Evolutionary conservation across 1,139 yeast genomes (phyloP), one percentile per base, ranked within the genome.

Genomic region (Hanseniaspora uvarum): DNA sequence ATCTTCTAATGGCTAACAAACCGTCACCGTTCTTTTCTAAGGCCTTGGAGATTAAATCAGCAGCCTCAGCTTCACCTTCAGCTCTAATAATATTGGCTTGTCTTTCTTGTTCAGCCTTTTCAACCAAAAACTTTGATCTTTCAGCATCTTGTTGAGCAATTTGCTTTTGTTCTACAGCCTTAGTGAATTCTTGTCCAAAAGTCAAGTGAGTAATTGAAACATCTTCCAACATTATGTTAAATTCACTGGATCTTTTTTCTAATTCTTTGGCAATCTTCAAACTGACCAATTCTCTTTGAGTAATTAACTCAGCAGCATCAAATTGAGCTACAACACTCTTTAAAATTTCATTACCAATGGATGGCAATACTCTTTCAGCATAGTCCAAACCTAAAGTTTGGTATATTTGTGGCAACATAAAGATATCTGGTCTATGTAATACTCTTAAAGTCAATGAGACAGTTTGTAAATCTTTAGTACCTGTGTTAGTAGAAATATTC

Each of bases 81-180:
- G 99, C 99, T 63, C 97, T 80, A 60, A 92, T 92, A 63, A 94
- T 88, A 55, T 86, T 76, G 4, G 98, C 98, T 68, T 83, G 89
- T 68, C 95, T 81, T 70, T 92, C 97, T 71, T 94, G 99, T 70
- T 92, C 97, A 5, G 98, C 98, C 69, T 84, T 86, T 67, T 89
- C 96, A 53, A 94, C 99, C 58, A 88, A 76, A 68, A 80, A 94
- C 65, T 86, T 84, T 56, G 97, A 96, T 63, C 98, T 80, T 72
- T 94, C 98, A 24, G 99, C 97, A 66, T 94, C 98, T 71, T 94
- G 98, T 73, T 92, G 98, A 33, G 98, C 98, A 70, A 94, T 94
- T 71, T 94, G 98, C 71, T 94, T 94, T 72, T 87, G 95, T 72
- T 94, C 99, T 56, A 92, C 98, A 24, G 98, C 97, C 71, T 87